phyloP scores from a whole-genome alignment of 345 rosid genomes.

The Citrus sp. region DNA sequence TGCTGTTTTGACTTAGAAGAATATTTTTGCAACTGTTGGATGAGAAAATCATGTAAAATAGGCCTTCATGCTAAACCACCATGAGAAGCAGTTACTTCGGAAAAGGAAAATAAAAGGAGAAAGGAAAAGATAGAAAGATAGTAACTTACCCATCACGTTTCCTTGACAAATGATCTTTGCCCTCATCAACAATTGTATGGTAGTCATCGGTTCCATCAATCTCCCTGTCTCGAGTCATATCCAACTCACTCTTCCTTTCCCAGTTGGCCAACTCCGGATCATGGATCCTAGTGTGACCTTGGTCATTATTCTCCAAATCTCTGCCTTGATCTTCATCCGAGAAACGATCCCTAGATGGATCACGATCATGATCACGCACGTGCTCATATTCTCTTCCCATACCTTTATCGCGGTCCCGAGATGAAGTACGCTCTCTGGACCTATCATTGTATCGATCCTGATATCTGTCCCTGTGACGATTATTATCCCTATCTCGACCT shows the following conservation, averaged over 20 bases:
- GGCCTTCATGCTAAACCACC: background rate
- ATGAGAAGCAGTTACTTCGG: background rate
- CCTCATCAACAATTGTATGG: slow-evolving; percentile 26
- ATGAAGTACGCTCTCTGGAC: slow-evolving; percentile 56
- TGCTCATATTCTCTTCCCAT: slow-evolving; percentile 45
- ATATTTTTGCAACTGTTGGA: background rate
- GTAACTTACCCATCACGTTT: slow-evolving; percentile 54
- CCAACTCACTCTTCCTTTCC: slow-evolving; percentile 32
- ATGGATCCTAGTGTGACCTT: slow-evolving; percentile 28
- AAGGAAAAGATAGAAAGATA: background rate
- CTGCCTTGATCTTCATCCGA: slow-evolving; percentile 50
- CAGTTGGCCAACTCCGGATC: slow-evolving; percentile 11
- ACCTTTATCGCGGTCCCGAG: slow-evolving; percentile 44
- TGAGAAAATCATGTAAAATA: background rate
- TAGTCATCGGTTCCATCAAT: slow-evolving; percentile 30
- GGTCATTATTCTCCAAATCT: slow-evolving; percentile 34
- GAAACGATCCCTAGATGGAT: slow-evolving; percentile 41
- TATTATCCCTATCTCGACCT: slow-evolving; percentile 44
- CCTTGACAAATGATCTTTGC: slow-evolving; percentile 36
- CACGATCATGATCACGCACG: slow-evolving; percentile 37
- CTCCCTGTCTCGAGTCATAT: slow-evolving; percentile 36
- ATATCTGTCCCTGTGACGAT: slow-evolving; percentile 36
- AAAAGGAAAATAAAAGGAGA: background rate
- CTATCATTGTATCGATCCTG: slow-evolving; percentile 45
- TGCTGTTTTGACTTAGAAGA: background rate